These are phyloP conservation scores for Tricholoma saponaceum DNA, from an alignment of 768 basidiomycete genomes.

Conservation along the genomic window DNA sequence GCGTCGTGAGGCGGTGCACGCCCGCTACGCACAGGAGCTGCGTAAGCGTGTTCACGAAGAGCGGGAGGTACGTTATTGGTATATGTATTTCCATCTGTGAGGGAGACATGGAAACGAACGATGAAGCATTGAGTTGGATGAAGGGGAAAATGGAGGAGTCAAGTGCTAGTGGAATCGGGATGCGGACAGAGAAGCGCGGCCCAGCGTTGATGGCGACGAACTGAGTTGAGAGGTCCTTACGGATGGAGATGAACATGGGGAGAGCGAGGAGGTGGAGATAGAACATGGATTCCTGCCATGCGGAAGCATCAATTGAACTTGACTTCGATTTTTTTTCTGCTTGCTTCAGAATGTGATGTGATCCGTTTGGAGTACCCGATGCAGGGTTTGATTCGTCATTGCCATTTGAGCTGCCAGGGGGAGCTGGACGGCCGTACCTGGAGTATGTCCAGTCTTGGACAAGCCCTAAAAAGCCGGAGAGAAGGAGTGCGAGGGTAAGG, in stretches of 20 bases:
- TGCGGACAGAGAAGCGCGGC: conserved; percentile 25
- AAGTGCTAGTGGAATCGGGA: conserved; percentile 22
- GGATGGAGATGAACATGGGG: conserved; percentile 68
- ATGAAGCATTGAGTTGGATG: conserved; percentile 23
- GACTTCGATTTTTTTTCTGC: neutral
- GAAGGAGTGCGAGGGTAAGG: conserved; percentile 69
- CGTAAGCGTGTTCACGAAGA: conserved; percentile 75
- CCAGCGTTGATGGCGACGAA: conserved; percentile 37
- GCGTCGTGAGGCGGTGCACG: conserved; percentile 80
- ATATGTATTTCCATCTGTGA: conserved; percentile 30
- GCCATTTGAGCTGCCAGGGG: conserved; percentile 6
- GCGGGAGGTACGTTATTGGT: conserved; percentile 58
- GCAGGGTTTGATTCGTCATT: neutral
- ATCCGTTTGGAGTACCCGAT: neutral
- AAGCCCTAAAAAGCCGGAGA: conserved; percentile 80
- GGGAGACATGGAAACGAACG: conserved; percentile 13
- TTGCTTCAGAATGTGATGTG: neutral
- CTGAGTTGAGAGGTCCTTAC: conserved; percentile 47
- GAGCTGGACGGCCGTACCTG: conserved; percentile 29
- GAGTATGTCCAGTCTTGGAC: conserved; percentile 79
- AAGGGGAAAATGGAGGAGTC: conserved; percentile 18
- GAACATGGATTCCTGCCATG: conserved; percentile 92
- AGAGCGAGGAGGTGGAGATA: conserved; percentile 81
- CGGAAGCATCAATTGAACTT: conserved; percentile 1
- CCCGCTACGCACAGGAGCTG: conserved; percentile 85